Evolutionary conservation across 805 yeast genomes (phyloP), one percentile per base, ranked within the genome.

Genomic region (Zygotorulaspora florentina): DNA sequence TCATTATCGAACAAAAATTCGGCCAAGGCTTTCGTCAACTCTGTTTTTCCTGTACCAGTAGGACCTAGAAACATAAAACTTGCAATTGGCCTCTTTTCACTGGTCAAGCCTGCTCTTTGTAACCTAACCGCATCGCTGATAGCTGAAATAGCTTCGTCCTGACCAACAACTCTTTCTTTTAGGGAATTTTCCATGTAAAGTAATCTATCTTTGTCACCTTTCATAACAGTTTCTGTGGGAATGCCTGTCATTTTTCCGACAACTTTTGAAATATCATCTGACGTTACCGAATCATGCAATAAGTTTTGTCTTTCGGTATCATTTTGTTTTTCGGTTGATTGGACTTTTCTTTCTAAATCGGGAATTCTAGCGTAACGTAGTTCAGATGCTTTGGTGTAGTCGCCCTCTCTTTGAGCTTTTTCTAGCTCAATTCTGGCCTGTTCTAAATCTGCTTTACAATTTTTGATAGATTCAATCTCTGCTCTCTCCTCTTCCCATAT

Each of bases 21-120:
- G 2, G 98, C 96, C 46, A 91, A 75, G 0, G 95, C 83, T 65
- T 93, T 91, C 7, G 97, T 90, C 42, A 93, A 75, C 66, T 93
- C 98, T 0, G 99, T 93, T 67, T 91, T 91, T 70, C 99, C 99
- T 0, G 98, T 91, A 70, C 99, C 99, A 0, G 99, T 93, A 43
- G 99, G 98, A 17, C 99, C 99, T 54, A 93, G 73, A 67, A 93
- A 93, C 85, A 91, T 84, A 67, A 93, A 93, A 45, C 96, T 85
- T 1, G 97, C 98, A 57, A 91, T 90, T 6, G 99, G 99, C 50
- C 97, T 78, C 66, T 86, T 86, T 52, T 89, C 96, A 64, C 87
- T 85, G 8, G 98, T 91, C 48, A 91, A 77, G 1, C 99, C 99
- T 0, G 99, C 99, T 60, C 99, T 79, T 64, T 93, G 99, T 48